These are phyloP conservation scores for Thielaviopsis musarum DNA, from an alignment of 2,329 filamentous ascomycete species.

Conservation along the genomic window DNA sequence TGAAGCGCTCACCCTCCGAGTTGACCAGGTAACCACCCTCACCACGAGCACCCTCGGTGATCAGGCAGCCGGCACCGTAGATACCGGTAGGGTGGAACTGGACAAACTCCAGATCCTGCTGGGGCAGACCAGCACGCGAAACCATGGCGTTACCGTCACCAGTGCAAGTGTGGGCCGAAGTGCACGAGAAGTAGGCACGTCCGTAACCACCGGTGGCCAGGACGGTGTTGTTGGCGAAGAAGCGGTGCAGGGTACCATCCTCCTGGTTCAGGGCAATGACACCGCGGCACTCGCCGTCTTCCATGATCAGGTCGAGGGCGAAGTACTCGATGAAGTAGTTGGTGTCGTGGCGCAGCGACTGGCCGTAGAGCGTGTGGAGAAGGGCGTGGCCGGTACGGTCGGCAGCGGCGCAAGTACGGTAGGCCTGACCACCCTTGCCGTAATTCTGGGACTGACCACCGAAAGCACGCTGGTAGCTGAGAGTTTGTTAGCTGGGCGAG, in stretches of 20 bases:
- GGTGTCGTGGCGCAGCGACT: slow-evolving; percentile 92
- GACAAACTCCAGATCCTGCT: slow-evolving; percentile 98
- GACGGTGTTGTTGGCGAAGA: slow-evolving; percentile 93
- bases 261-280: slow-evolving; percentile 97
- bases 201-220: slow-evolving; percentile 95
- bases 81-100: slow-evolving; percentile 99
- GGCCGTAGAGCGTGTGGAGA: slow-evolving; percentile 94
- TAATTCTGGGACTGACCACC: slow-evolving; percentile 92
- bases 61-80: slow-evolving; percentile 94
- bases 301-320: slow-evolving; percentile 91
- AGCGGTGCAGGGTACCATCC: slow-evolving; percentile 92
- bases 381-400: slow-evolving; percentile 96
- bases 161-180: slow-evolving; percentile 93
- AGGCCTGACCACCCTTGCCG: slow-evolving; percentile 94
- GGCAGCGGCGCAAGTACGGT: slow-evolving; percentile 89
- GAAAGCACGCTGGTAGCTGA: slow-evolving; percentile 88
- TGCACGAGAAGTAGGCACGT: slow-evolving; percentile 95
- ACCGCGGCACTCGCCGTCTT: slow-evolving; percentile 91
- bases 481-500: slow-evolving; percentile 12
- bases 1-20: slow-evolving; percentile 96
- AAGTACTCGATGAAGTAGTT: slow-evolving; percentile 99
- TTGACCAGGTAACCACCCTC: slow-evolving; percentile 97
- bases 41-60: slow-evolving; percentile 93
- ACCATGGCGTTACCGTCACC: slow-evolving; percentile 99
- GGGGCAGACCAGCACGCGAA: slow-evolving; percentile 87